phyloP scores from a whole-genome alignment of 495 filamentous ascomycete genomes.

The Penicillium flavigenum region DNA sequence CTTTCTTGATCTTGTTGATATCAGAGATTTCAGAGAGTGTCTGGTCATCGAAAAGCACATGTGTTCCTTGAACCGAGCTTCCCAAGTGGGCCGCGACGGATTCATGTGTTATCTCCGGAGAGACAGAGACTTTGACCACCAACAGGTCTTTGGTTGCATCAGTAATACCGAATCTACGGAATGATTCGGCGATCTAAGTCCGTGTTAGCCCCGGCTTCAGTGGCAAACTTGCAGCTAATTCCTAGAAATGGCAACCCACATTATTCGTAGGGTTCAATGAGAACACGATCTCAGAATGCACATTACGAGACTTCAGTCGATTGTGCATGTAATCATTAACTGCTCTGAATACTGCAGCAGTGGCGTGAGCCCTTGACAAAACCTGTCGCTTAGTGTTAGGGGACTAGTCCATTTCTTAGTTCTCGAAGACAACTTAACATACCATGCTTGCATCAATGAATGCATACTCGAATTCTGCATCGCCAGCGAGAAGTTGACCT shows the following conservation, averaged over 20 bases:
- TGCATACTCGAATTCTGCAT: conserved; percentile 85
- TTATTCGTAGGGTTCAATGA: conserved; percentile 83
- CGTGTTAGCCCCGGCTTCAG: conserved; percentile 23
- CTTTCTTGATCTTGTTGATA: conserved; percentile 68
- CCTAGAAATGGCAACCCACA: conserved; percentile 44
- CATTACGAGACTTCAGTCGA: conserved; percentile 74
- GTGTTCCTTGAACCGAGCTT: conserved; percentile 59
- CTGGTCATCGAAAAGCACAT: conserved; percentile 63
- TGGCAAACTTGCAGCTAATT: neutral
- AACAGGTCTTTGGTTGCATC: conserved; percentile 68
- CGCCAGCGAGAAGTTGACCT: conserved; percentile 75
- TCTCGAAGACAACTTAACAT: conserved; percentile 10
- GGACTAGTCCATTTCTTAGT: neutral
- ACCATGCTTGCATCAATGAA: conserved; percentile 82
- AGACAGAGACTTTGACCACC: conserved; percentile 66
- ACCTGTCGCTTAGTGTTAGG: conserved; percentile 44
- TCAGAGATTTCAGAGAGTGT: conserved; percentile 59
- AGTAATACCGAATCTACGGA: conserved; percentile 79
- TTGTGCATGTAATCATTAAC: conserved; percentile 61
- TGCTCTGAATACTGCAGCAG: conserved; percentile 77
- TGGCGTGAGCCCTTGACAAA: conserved; percentile 65
- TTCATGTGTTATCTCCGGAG: conserved; percentile 50
- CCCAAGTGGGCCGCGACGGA: conserved; percentile 62
- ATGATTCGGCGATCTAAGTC: conserved; percentile 80
- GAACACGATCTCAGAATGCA: conserved; percentile 91